Evolutionary conservation across 108 stramenopile species (phyloP), one percentile per base, ranked within the genome.

Genomic region (Conticribra weissflogii): DNA sequence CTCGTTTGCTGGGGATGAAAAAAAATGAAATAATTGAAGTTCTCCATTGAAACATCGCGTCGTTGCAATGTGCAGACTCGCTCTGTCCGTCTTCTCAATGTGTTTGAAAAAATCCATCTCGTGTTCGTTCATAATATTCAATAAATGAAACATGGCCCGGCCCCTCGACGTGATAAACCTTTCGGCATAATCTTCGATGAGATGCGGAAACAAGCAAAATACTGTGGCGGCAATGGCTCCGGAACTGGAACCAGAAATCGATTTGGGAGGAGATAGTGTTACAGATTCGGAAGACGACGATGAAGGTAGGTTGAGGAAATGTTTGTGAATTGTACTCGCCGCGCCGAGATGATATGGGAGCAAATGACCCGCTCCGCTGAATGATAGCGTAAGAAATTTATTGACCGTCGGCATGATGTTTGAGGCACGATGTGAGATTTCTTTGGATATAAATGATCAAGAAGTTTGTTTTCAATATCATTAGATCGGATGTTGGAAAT

Each of bases 191-290:
- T 87, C 81, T 8, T 82, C 64, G 17, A 87, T 59, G 22, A 78
- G 71, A 24, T 84, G 59, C 1, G 85, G 76, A 3, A 83, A 62
- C 16, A 50, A 53, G 15, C 61, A 51, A 23, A 80, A 30, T 17
- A 74, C 54, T 9, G 83, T 74, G n/a, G 86, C 83, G 12, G 78
- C 83, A 23, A 87, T 81, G 3, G 86, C 78, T 44, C 86, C 86
- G 12, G 83, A 75, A 66, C 83, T 79, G 21, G 86, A 87, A 16
- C 86, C 83, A 18, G 81, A 72, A 9, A 84, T 68, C 3, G 70
- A 54, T 57, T 63, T 16, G 45, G 85, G 80, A 12, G 57, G 47
- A n/a, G 31, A 33, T 25, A 46, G 46, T 63, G 45, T 49, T 46
- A n/a, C n/a, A n/a, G n/a, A n/a, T n/a, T n/a, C n/a, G n/a, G n/a